Evolutionary conservation across 371 early-diverging fungal species (phyloP).

Genomic region (Rhizopus arrhizus): DNA sequence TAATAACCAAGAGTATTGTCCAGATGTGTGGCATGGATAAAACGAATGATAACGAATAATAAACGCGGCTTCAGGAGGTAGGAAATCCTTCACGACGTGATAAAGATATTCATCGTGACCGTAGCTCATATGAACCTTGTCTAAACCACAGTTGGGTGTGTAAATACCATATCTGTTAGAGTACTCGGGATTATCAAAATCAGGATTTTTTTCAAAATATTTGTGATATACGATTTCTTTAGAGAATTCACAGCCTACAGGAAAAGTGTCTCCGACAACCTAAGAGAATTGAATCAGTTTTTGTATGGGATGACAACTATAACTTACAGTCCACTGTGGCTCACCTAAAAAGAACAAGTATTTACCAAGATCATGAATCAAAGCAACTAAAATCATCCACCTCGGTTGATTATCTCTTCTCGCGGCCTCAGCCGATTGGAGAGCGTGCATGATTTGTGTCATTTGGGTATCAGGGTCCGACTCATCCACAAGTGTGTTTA

Average conservation of each 20-base stretch:
- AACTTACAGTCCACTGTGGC: constrained; percentile 58
- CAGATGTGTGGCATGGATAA: constrained; percentile 57
- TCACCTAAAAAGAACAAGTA: constrained; percentile 51
- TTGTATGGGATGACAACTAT: background rate
- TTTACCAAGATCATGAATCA: constrained; percentile 67
- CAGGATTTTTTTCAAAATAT: constrained; percentile 53
- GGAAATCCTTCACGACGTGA: constrained; percentile 52
- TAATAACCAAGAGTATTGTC: constrained; percentile 52
- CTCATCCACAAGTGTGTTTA: constrained; percentile 55
- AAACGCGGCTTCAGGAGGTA: constrained; percentile 54
- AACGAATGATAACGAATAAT: constrained; percentile 64
- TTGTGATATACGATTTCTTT: constrained; percentile 49
- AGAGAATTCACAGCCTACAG: constrained; percentile 52
- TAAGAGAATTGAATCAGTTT: constrained; percentile 8
- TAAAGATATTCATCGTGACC: constrained; percentile 68
- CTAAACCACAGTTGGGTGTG: constrained; percentile 53
- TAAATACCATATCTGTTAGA: constrained; percentile 57
- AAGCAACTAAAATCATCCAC: constrained; percentile 55
- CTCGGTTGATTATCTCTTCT: constrained; percentile 52
- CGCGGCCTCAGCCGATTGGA: constrained; percentile 64
- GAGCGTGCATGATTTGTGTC: constrained; percentile 56
- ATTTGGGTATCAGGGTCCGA: constrained; percentile 53
- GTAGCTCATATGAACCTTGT: constrained; percentile 53
- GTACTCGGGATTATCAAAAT: constrained; percentile 37
- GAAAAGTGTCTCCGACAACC: constrained; percentile 56